Conservation (phyloP, 352 stramenopile species). For the Globisporangium solare region DNA sequence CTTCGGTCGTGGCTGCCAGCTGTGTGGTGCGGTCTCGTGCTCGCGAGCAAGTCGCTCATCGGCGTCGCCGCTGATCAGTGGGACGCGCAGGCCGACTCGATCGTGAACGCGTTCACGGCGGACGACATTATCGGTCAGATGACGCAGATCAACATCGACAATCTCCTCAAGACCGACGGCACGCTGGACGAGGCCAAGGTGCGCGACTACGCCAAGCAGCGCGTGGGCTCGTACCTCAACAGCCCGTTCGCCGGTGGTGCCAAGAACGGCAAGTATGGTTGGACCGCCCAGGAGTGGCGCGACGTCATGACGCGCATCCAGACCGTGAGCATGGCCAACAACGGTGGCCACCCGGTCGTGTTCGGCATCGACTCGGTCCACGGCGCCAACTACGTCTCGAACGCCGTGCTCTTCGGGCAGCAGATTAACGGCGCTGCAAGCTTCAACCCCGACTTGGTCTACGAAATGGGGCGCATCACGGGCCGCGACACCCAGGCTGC, state of each 20-base stretch:
- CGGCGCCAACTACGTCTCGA: constrained; percentile 14
- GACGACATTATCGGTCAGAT: constrained; percentile 79
- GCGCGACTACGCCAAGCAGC: constrained; percentile 46
- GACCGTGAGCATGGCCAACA: constrained; percentile 58
- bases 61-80: constrained; percentile 15
- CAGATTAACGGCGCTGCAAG: not conserved
- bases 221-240: constrained; percentile 18
- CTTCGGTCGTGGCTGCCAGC: constrained; percentile 22
- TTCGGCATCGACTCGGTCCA: constrained; percentile 92
- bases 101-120: constrained; percentile 47
- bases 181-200: constrained; percentile 43
- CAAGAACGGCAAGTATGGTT: not conserved
- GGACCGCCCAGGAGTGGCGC: constrained; percentile 48
- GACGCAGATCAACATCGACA: constrained; percentile 77
- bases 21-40: constrained; percentile 23
- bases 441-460: not conserved
- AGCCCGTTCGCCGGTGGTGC: not conserved
- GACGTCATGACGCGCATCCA: constrained; percentile 72
- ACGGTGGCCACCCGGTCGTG: constrained; percentile 60
- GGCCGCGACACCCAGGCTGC: not conserved
- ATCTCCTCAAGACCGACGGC: constrained; percentile 39
- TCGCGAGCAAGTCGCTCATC: constrained; percentile 18
- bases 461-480: not conserved
- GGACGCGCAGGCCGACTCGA: constrained; percentile 39
- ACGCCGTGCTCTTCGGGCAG: not conserved